phyloP scores from a whole-genome alignment of 202 grass and related monocot species.

The Brachypodium distachyon region DNA sequence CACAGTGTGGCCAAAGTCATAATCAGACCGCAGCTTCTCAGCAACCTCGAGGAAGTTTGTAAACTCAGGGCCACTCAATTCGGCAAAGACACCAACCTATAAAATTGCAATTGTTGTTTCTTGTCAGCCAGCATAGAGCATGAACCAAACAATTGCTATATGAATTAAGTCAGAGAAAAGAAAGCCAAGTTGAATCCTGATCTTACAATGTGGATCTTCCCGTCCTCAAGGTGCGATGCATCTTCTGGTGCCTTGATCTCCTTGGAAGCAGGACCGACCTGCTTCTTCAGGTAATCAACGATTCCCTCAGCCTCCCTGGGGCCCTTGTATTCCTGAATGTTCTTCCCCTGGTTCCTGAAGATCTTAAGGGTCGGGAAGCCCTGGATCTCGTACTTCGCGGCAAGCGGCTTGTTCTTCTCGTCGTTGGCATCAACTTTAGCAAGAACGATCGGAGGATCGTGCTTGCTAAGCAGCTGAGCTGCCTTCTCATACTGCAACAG shows the following conservation, averaged over 20 bases:
- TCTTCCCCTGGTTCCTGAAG: slow-evolving; percentile 70
- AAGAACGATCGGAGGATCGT: slow-evolving; percentile 76
- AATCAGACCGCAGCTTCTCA: slow-evolving; percentile 84
- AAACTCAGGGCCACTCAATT: slow-evolving; percentile 62
- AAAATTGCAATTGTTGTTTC: not conserved
- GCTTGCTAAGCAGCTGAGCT: slow-evolving; percentile 57
- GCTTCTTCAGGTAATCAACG: slow-evolving; percentile 88
- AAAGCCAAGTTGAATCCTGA: not conserved
- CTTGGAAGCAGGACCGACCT: slow-evolving; percentile 79
- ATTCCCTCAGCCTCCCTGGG: slow-evolving; percentile 88
- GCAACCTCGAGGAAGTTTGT: slow-evolving; percentile 75
- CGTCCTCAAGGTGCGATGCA: slow-evolving; percentile 31
- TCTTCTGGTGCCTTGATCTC: slow-evolving; percentile 82
- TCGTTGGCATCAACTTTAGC: slow-evolving; percentile 89
- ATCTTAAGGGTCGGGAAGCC: slow-evolving; percentile 97
- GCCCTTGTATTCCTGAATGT: slow-evolving; percentile 82
- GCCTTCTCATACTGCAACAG: slow-evolving; percentile 90
- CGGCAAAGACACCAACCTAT: slow-evolving; percentile 73
- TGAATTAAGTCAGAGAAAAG: not conserved
- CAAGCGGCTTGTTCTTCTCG: slow-evolving; percentile 61
- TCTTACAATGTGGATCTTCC: slow-evolving; percentile 73
- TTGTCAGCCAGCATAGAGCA: not conserved
- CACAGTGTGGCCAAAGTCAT: slow-evolving; percentile 65
- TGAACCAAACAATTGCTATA: not conserved
- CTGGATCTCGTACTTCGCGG: slow-evolving; percentile 55